phyloP scores from a whole-genome alignment of 805 yeast genomes.

The Sugiyamaella boreocaroliniensis region DNA sequence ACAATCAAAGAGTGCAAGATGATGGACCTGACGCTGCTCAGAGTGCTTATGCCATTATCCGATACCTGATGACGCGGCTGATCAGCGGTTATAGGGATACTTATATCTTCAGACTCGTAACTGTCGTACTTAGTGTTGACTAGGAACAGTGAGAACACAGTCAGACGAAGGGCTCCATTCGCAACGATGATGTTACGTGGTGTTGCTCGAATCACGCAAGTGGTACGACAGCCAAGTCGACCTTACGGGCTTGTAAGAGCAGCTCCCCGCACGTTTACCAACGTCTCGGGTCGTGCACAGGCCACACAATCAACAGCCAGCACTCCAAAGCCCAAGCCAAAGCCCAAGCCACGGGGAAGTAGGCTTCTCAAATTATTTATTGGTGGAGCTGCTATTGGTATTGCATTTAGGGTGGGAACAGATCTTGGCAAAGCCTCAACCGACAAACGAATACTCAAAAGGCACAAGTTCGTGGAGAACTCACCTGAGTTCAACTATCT shows the following conservation, averaged over 20 bases:
- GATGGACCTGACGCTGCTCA: no score
- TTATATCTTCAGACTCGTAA: no score
- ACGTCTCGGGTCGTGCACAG: neutral
- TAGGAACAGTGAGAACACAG: no score
- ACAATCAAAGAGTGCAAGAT: no score
- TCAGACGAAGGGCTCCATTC: no score
- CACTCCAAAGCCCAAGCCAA: neutral
- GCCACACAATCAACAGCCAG: neutral
- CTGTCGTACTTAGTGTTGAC: no score
- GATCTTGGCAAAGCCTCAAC: neutral
- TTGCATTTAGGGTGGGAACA: constrained; percentile 1
- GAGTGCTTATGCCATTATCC: no score
- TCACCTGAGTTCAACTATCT: constrained; percentile 12
- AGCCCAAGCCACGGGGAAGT: neutral
- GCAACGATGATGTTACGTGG: no score
- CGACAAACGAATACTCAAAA: neutral
- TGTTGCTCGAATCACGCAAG: no score
- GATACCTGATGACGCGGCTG: no score
- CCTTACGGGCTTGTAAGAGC: neutral
- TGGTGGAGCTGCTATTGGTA: neutral
- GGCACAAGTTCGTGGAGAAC: constrained; percentile 2
- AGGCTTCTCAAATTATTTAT: neutral
- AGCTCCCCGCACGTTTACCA: neutral
- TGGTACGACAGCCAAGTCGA: no score
- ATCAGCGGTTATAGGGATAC: no score